Evolutionary conservation across 2,329 filamentous ascomycete species (phyloP).

Genomic region (Verticillium isaacii): DNA sequence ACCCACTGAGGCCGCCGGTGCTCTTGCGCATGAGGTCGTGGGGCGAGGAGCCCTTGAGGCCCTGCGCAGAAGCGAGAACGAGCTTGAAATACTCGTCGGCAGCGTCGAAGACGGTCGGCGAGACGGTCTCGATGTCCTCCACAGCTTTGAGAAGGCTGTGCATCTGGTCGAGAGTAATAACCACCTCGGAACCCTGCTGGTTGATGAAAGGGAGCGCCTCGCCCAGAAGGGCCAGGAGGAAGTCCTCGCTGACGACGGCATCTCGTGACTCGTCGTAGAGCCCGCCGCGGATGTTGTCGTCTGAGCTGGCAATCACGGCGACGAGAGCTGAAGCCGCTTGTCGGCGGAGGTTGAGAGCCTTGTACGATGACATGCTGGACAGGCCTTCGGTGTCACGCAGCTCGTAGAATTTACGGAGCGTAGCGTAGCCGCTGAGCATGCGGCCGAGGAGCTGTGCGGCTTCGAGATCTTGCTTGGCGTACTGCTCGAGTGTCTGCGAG

Average conservation of each 20-base stretch:
- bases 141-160: conserved; percentile 71
- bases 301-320: conserved; percentile 79
- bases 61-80: conserved; percentile 66
- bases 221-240: conserved; percentile 75
- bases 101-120: conserved; percentile 64
- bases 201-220: conserved; percentile 77
- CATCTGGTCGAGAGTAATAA: conserved; percentile 68
- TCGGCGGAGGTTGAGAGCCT: conserved; percentile 57
- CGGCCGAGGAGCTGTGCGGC: conserved; percentile 80
- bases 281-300: conserved; percentile 87
- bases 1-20: conserved; percentile 42
- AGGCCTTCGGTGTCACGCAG: conserved; percentile 58
- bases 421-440: conserved; percentile 88
- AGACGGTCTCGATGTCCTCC: conserved; percentile 74
- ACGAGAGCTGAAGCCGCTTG: conserved; percentile 69
- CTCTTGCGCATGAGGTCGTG: conserved; percentile 58
- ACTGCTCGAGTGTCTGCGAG: conserved; percentile 63
- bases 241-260: conserved; percentile 83
- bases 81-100: conserved; percentile 76
- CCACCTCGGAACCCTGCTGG: conserved; percentile 26
- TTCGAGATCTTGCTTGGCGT: conserved; percentile 71
- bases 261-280: conserved; percentile 78
- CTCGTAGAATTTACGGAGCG: conserved; percentile 83
- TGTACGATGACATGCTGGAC: conserved; percentile 23
- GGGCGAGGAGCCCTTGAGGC: conserved; percentile 57